Evolutionary conservation across 108 stramenopile genomes (phyloP).

Genomic region (Phaeodactylum tricornutum): DNA sequence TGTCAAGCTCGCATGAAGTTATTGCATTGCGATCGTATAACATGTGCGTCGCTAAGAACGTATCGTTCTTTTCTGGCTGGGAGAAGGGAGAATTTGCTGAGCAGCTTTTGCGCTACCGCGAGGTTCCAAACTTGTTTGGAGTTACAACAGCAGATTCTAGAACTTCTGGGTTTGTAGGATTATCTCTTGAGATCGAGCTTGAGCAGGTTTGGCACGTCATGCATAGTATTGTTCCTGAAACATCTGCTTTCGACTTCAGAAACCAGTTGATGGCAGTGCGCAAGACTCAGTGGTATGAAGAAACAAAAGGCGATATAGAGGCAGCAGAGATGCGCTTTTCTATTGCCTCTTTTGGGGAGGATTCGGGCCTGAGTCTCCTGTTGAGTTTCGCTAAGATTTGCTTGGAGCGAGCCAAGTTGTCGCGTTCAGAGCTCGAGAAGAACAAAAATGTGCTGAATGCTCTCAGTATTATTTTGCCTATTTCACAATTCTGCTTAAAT

Average conservation of each 20-base stretch:
- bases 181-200: constrained; percentile 19
- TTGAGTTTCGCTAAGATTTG: constrained; percentile 36
- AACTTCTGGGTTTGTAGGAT: constrained; percentile 33
- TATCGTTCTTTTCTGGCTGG: constrained; percentile 79
- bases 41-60: constrained; percentile 60
- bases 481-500: constrained; percentile 54
- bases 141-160: constrained; percentile 31
- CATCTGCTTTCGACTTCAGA: constrained; percentile 31
- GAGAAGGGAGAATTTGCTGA: constrained; percentile 53
- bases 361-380: constrained; percentile 36
- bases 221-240: constrained; percentile 23
- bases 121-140: constrained; percentile 48
- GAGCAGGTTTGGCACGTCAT: constrained; percentile 41
- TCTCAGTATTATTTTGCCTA: constrained; percentile 60
- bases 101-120: constrained; percentile 29
- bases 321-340: constrained; percentile 11
- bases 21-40: constrained; percentile 52
- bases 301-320: constrained; percentile 21
- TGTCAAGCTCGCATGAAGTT: constrained; percentile 7
- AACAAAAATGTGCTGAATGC: constrained; percentile 10
- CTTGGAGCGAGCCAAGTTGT: not conserved
- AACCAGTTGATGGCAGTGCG: constrained; percentile 14
- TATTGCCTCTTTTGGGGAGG: constrained; percentile 52
- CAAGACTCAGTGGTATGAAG: constrained; percentile 37
- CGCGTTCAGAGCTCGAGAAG: not conserved